These are phyloP conservation scores for Nephelium lappaceum DNA, from an alignment of 345 rosid species.

Conservation along the genomic window DNA sequence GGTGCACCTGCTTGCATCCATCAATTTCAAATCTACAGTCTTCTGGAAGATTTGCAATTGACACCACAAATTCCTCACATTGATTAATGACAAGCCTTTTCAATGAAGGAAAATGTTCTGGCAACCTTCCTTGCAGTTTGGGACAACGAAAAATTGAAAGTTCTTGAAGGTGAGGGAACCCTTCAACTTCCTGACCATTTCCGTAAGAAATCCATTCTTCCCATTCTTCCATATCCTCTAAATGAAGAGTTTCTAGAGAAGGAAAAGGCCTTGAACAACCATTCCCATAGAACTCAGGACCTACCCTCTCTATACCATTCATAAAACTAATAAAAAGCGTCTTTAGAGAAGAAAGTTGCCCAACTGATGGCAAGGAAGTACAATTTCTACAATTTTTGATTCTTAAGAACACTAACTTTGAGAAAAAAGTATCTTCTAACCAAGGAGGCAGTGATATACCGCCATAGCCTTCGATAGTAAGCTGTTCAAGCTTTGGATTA, in stretches of 20 bases:
- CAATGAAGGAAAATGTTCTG: conserved; percentile 25
- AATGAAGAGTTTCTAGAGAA: conserved; percentile 10
- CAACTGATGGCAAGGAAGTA: conserved; percentile 9
- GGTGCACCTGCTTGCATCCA: neutral
- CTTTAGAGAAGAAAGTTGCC: conserved; percentile 14
- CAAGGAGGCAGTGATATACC: conserved; percentile 43
- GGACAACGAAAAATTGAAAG: no score
- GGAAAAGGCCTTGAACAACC: conserved; percentile 18
- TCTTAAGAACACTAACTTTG: conserved; percentile 20
- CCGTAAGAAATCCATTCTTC: conserved; percentile 30
- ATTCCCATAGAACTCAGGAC: no score
- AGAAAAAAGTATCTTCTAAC: conserved; percentile 38
- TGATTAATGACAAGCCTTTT: conserved; percentile 1
- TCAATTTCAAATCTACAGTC: neutral
- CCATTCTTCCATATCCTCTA: conserved; percentile 33
- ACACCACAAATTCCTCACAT: conserved; percentile 2
- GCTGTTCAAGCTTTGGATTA: conserved; percentile 32
- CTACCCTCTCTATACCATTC: neutral
- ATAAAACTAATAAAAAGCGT: neutral
- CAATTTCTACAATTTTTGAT: conserved; percentile 34
- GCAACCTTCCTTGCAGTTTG: conserved; percentile 5
- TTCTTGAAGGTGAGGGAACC: conserved; percentile 18
- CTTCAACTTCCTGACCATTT: conserved; percentile 11
- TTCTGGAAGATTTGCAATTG: conserved; percentile 6
- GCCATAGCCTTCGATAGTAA: conserved; percentile 32